Evolutionary conservation across 331 rosid genomes (phyloP), one percentile per base, ranked within the genome.

Genomic region (Arachis monticola): DNA sequence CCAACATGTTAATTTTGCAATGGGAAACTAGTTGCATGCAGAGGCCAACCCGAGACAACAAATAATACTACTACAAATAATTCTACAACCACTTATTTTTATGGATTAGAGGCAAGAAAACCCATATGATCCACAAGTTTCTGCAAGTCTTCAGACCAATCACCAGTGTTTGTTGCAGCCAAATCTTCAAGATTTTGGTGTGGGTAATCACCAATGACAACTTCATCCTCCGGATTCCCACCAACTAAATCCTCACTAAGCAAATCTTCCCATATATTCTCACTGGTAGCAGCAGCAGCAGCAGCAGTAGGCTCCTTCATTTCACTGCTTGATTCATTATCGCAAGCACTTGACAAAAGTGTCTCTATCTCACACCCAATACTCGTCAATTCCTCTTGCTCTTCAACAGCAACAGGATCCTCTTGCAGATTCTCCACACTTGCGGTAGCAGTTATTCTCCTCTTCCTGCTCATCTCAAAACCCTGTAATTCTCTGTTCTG

Each of bases 51-150:
- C 10, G 13, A 61, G 42, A 14, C 55, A 59, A 78, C 5, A 50
- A 10, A 59, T 31, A 45, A 45, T 45, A 45, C 8, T 8, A 45
- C 8, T 45, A 10, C 2, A 0, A 44, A 38, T 4, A 63, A 22
- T 35, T 35, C 6, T 17, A 70, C 71, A 47, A 38, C 73, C 73
- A 64, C 11, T 47, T 31, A 32, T 10, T 45, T 70, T 22, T 42
- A 73, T 0, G 83, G 86, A 71, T 71, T 76, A 13, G 91, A 67
- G 66, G 64, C 84, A 74, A 83, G 91, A 86, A 58, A 86, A 73
- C 84, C 96, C 93, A 90, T 69, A 77, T 92, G 91, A 84, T 89
- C 97, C 53, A 89, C 93, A 50, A 92, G 93, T 9, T 81, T 88
- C 62, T 77, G 79, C 82, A 92, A 75, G 42, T 88, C 88, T 72